These are phyloP conservation scores for Trapa bicornis DNA, from an alignment of 345 rosid species.

Conservation along the genomic window DNA sequence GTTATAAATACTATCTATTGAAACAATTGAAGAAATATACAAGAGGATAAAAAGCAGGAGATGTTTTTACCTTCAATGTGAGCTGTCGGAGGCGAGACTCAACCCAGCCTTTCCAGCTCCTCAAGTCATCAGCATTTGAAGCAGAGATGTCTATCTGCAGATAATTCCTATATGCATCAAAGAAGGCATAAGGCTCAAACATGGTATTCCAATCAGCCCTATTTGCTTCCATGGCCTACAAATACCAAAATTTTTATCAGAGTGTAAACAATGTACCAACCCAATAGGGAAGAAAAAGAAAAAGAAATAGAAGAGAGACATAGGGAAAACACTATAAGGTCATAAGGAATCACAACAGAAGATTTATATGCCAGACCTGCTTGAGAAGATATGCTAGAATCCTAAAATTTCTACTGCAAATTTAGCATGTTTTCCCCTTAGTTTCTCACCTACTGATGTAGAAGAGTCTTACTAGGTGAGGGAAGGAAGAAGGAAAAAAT, in stretches of 20 bases:
- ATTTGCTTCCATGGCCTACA: conserved; percentile 79
- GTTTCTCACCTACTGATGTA: not conserved
- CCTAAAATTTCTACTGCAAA: not conserved
- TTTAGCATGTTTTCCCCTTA: not conserved
- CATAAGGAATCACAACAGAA: not conserved
- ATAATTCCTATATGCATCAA: conserved; percentile 87
- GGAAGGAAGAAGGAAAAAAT: not conserved
- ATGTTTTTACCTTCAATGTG: conserved; percentile 58
- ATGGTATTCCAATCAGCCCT: conserved; percentile 81
- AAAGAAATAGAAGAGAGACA: not conserved
- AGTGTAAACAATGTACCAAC: not conserved
- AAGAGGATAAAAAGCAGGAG: not conserved
- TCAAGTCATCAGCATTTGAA: conserved; percentile 69
- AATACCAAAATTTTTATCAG: conserved; percentile 8
- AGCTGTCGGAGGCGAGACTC: conserved; percentile 95
- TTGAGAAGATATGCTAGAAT: not conserved
- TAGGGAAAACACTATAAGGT: too few relatives aligned
- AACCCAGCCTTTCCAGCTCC: conserved; percentile 99
- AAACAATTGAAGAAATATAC: not conserved
- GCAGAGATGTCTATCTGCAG: conserved; percentile 76
- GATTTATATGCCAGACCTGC: not conserved
- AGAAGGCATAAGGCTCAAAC: conserved; percentile 79
- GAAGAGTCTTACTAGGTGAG: not conserved
- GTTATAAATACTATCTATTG: conserved; percentile 1
- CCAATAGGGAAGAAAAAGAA: not conserved